Base-by-base conservation (phyloP, 2,329 filamentous ascomycete genomes). In the Onygenales sp. region DNA sequence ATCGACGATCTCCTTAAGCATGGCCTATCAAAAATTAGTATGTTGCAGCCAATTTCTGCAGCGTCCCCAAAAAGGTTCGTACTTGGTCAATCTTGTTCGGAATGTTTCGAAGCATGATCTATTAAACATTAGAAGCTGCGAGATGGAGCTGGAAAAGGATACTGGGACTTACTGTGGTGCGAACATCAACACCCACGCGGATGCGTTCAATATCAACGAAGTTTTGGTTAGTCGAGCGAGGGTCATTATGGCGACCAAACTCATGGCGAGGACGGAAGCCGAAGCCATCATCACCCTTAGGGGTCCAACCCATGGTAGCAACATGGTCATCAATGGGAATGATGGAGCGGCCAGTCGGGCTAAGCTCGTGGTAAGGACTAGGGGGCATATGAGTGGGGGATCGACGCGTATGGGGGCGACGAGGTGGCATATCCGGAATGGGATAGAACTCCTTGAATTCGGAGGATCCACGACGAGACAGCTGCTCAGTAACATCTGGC, bases 61-160 rank as follows among this genome's bases (percentile, higher is more conserved):
- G 14, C 11, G 11, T 9, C 6, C 32, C 33, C 9, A 27, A 33
- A 13, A 36, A 39, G 49, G 17, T 10, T 62, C 69, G 58, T 67
- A 75, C 73, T 64, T 75, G 83, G 62, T 89, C 82, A 53, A 95
- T 84, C 62, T 91, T 89, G 72, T 95, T 95, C 1, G 92, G 92
- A 45, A 96, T 92, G 67, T 97, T 96, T 40, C 92, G 85, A 34
- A 96, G 71, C 92, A 97, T 96, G 59, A 97, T 88, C 85, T 89
- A 54, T 54, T 43, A 51, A 17, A 57, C 21, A 31, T 60, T 46
- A 56, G 54, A 42, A 47, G 17, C 46, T 47, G 55, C 11, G 14
- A n/a, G 34, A 53, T 54, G 33, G 31, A 14, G 21, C 33, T 31
- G 42, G 43, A 34, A 9, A 51, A n/a, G 39, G 17, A 2, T 14